Evolutionary conservation across 208 protist species (phyloP), one percentile per base, ranked within the genome.

Genomic region (Trypanosoma cruzi): DNA sequence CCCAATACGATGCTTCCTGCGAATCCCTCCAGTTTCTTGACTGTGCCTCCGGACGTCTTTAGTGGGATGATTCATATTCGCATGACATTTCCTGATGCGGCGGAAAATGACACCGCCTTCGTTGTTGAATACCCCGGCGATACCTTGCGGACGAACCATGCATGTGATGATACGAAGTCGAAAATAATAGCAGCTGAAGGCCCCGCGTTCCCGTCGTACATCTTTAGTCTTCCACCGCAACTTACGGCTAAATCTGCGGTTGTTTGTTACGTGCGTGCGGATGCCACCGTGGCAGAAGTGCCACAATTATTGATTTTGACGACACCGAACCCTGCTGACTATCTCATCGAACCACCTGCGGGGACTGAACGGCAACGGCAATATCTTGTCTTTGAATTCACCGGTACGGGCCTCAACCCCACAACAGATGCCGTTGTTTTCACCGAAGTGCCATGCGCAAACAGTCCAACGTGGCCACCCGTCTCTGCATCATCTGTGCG

Each of bases 271-370:
- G 82, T 85, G 32, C 76, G 80, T 48, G 58, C 71, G 6, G 65
- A 66, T 16, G 88, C 79, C 29, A 93, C 89, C 7, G 89, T 95
- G 24, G 92, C 92, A 0, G 89, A 97, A 73, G 86, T 97, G 57
- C 88, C 89, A 53, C 79, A 93, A 81, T 74, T 86, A 29, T 68
- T 95, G n/a, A 49, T 50, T 7, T 68, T 97, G 18, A 61, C 44
- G 0, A 52, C 52, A 22, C 80, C 81, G 42, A 95, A 94, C 73
- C 92, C 92, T 42, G 70, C 64, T 49, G 73, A 79, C 28, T 97
- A 95, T 71, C 60, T 71, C 36, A 87, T 79, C 50, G 86, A 90
- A 71, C 59, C 84, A n/a, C 49, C 44, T 26, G 16, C 26, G 22
- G 62, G 40, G 34, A 13, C 18, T 28, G 71, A 64, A 55, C 79